Conservation (phyloP, 2,329 filamentous ascomycete species). For the Elsinoe ampelina region DNA sequence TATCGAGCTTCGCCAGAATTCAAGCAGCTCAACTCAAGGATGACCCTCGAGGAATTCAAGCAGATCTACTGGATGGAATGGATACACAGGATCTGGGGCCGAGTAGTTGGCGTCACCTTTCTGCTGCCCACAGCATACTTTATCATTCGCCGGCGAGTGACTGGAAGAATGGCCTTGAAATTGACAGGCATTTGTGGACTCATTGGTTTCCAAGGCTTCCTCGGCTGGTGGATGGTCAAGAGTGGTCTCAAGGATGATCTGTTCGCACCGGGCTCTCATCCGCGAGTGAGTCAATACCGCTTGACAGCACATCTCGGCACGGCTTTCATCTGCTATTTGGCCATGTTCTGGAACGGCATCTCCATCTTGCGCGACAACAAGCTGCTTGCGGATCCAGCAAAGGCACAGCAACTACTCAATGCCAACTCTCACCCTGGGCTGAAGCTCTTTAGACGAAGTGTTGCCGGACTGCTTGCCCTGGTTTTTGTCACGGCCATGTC, state of each 20-base stretch:
- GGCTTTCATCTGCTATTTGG: slow-evolving; percentile 85
- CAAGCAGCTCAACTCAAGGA: slow-evolving; percentile 80
- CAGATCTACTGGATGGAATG: slow-evolving; percentile 99
- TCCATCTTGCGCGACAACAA: slow-evolving; percentile 69
- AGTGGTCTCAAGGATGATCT: slow-evolving; percentile 92
- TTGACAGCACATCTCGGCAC: slow-evolving; percentile 81
- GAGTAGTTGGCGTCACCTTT: slow-evolving; percentile 82
- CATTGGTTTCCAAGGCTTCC: slow-evolving; percentile 88
- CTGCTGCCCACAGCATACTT: slow-evolving; percentile 84
- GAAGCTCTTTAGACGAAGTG: slow-evolving; percentile 61
- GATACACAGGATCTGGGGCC: slow-evolving; percentile 89
- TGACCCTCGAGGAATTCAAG: slow-evolving; percentile 91
- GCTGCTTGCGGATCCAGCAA: slow-evolving; percentile 58
- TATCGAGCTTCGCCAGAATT: slow-evolving; percentile 92
- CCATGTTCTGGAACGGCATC: slow-evolving; percentile 87
- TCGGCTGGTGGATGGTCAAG: slow-evolving; percentile 99
- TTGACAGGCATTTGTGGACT: slow-evolving; percentile 75
- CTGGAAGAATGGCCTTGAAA: slow-evolving; percentile 64
- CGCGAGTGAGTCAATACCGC: slow-evolving; percentile 88
- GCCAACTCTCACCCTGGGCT: slow-evolving; percentile 60
- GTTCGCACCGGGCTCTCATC: slow-evolving; percentile 81
- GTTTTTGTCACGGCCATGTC: slow-evolving; percentile 90
- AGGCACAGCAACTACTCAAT: slow-evolving; percentile 44
- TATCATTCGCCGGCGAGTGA: slow-evolving; percentile 68
- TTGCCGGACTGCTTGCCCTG: slow-evolving; percentile 60